These are phyloP conservation scores for Euphorbia peplus DNA, from an alignment of 345 rosid genomes.

Conservation along the genomic window DNA sequence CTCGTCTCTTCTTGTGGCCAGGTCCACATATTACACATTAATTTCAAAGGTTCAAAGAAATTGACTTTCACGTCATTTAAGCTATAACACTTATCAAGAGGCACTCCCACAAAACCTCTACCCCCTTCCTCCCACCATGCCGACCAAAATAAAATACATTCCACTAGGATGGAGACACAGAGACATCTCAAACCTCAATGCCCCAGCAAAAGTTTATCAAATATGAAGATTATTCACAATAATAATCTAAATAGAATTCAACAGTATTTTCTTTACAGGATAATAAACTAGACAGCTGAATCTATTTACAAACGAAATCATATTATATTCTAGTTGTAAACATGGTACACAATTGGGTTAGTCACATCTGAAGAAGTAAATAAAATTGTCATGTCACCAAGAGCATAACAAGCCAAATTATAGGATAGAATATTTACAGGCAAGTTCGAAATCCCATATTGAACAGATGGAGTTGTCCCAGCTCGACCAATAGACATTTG, in stretches of 20 bases:
- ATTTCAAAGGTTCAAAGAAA: neutral
- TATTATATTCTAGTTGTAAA: neutral
- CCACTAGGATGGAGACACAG: no score
- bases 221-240: neutral
- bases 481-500: constrained; percentile 77
- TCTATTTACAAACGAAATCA: neutral
- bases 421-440: constrained; percentile 50
- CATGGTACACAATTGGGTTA: neutral
- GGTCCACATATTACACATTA: neutral
- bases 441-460: constrained; percentile 86
- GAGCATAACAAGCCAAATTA: constrained; percentile 1
- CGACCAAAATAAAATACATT: no score
- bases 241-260: neutral
- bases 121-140: no score
- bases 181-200: no score
- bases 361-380: neutral
- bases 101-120: neutral
- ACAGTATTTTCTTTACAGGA: neutral
- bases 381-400: neutral
- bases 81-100: neutral
- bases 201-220: neutral
- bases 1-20: neutral
- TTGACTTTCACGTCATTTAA: neutral
- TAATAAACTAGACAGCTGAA: neutral
- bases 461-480: constrained; percentile 71